Percentiles rank a stretch among this genome's conserved stretches.
phyloP scores from a whole-genome alignment of 768 basidiomycete species.

The Phanerochaete sordida region DNA sequence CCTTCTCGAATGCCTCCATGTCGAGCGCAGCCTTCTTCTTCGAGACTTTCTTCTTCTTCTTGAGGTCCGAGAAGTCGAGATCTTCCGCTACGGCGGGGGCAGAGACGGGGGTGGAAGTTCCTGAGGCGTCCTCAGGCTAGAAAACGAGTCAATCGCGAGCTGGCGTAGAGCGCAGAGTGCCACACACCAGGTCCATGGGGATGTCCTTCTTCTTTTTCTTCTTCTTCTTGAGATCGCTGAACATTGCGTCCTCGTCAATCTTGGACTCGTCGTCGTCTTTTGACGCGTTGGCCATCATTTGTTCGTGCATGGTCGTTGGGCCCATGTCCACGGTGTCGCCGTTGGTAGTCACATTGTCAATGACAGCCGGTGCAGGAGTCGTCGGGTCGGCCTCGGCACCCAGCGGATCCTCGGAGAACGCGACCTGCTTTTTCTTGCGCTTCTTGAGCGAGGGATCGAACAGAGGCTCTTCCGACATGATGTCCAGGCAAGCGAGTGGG shows the following conservation, averaged over 20 bases:
- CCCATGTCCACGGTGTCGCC: slow-evolving; percentile 78
- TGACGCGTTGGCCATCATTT: slow-evolving; percentile 54
- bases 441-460: slow-evolving; percentile 81
- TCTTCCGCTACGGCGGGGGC: slow-evolving; percentile 52
- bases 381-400: slow-evolving; percentile 74
- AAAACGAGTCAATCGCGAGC: background rate
- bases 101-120: slow-evolving; percentile 52
- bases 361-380: slow-evolving; percentile 66
- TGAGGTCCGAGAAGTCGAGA: slow-evolving; percentile 92
- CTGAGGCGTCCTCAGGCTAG: slow-evolving; percentile 63
- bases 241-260: slow-evolving; percentile 80
- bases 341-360: slow-evolving; percentile 65
- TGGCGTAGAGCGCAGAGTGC: background rate
- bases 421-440: slow-evolving; percentile 84
- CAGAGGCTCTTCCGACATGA: slow-evolving; percentile 66
- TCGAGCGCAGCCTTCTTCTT: slow-evolving; percentile 90
- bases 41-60: slow-evolving; percentile 93
- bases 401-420: slow-evolving; percentile 80
- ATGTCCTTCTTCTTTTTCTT: slow-evolving; percentile 89
- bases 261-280: slow-evolving; percentile 42
- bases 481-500: slow-evolving; percentile 11
- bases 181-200: slow-evolving; percentile 72
- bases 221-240: slow-evolving; percentile 77
- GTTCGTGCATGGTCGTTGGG: slow-evolving; percentile 71
- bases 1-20: slow-evolving; percentile 93